Evolutionary conservation across 192 early-diverging fungal genomes (phyloP).

Genomic region (Diversispora eburnea): DNA sequence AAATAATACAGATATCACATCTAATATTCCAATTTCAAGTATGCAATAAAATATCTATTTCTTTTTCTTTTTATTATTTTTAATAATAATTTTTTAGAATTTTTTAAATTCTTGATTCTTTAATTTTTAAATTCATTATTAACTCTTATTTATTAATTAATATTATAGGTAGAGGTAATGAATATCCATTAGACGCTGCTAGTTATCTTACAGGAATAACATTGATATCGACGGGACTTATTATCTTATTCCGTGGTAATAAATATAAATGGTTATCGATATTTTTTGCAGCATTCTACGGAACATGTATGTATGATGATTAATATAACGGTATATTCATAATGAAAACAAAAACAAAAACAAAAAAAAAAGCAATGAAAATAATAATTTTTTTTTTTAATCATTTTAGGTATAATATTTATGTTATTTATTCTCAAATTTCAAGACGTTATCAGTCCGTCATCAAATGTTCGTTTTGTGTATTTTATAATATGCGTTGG

Average conservation of each 20-base stretch:
- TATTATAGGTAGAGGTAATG: conserved; percentile 20
- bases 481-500: conserved; percentile 21
- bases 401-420: conserved; percentile 16
- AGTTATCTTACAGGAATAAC: conserved; percentile 22
- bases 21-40: too few species aligned
- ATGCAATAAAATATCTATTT: too few species aligned
- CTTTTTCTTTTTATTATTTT: too few species aligned
- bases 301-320: not conserved
- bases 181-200: conserved; percentile 25
- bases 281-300: conserved; percentile 18
- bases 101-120: too few species aligned
- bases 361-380: not conserved
- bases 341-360: not conserved
- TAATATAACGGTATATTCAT: not conserved
- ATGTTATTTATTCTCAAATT: conserved; percentile 24
- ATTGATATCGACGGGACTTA: conserved; percentile 2
- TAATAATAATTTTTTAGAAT: too few species aligned
- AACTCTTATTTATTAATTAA: not conserved
- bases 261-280: conserved; percentile 27
- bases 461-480: not conserved
- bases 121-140: too few species aligned
- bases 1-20: too few species aligned
- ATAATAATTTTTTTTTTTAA: not conserved
- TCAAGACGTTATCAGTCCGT: conserved; percentile 22
- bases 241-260: conserved; percentile 20